Conservation (phyloP, 495 filamentous ascomycete species). For the Apiosordaria backusii region DNA sequence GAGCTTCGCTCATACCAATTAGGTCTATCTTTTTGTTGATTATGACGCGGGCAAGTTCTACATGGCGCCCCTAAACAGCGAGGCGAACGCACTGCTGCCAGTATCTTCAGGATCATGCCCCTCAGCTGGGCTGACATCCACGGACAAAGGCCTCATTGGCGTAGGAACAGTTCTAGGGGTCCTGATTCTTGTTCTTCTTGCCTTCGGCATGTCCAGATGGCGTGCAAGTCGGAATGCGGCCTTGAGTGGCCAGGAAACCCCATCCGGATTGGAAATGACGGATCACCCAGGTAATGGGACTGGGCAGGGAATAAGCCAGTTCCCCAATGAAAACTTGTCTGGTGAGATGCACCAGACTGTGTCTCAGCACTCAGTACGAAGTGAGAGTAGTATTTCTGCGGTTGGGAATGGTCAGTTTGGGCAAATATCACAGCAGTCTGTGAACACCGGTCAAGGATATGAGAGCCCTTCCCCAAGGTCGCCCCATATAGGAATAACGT, state of each 20-base stretch:
- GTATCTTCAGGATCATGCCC: conserved; percentile 5
- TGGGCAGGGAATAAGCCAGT: not conserved
- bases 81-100: conserved; percentile 10
- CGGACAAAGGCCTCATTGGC: conserved; percentile 17
- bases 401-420: not conserved
- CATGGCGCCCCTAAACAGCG: conserved; percentile 10
- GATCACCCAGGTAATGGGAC: not conserved
- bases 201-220: not conserved
- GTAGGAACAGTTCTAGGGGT: conserved; percentile 12
- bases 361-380: not conserved
- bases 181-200: conserved; percentile 3
- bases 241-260: too few relatives aligned
- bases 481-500: not conserved
- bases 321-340: not conserved
- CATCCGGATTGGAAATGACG: too few relatives aligned
- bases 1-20: not conserved
- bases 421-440: not conserved
- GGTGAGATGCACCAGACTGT: not conserved
- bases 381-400: not conserved
- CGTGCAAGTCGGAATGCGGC: not conserved
- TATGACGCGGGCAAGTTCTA: conserved; percentile 16
- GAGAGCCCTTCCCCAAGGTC: not conserved
- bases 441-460: not conserved
- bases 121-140: not conserved
- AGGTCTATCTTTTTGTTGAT: conserved; percentile 23